Conservation (phyloP, 768 basidiomycete genomes). For the Trametes villosa region DNA sequence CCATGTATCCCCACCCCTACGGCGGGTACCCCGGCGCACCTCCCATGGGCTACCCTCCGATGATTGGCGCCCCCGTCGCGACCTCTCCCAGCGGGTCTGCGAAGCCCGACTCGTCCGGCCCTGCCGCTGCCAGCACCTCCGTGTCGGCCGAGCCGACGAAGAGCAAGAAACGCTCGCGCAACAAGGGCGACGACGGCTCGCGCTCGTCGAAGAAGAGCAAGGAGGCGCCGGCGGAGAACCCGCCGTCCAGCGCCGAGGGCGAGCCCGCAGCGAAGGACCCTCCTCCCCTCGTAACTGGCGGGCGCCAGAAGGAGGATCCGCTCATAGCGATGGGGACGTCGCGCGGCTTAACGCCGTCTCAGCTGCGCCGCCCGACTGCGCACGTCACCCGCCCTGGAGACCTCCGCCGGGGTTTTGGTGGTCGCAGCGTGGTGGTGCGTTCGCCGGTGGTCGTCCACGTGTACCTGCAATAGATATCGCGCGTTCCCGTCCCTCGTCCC, state of each 20-base stretch:
- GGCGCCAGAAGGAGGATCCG: too few relatives aligned
- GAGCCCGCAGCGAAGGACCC: slow-evolving; percentile 13
- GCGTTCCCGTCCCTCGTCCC: background rate
- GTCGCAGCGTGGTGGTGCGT: background rate
- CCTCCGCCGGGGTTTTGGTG: background rate
- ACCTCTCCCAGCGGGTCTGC: slow-evolving; percentile 33
- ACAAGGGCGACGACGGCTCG: slow-evolving; percentile 36
- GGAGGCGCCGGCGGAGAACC: slow-evolving; percentile 15
- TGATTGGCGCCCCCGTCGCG: slow-evolving; percentile 19
- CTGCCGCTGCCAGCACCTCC: slow-evolving; percentile 23
- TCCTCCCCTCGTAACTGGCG: slow-evolving; percentile 6
- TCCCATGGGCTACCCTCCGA: slow-evolving; percentile 27
- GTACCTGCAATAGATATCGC: slow-evolving; percentile 12
- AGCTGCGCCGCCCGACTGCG: background rate
- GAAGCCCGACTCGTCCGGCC: slow-evolving; percentile 27
- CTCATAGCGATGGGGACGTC: slow-evolving; percentile 21
- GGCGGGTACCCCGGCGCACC: slow-evolving; percentile 26
- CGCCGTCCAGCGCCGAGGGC: slow-evolving; percentile 6
- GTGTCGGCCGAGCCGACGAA: slow-evolving; percentile 33
- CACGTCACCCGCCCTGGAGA: background rate
- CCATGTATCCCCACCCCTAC: slow-evolving; percentile 40
- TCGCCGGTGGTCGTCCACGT: slow-evolving; percentile 3
- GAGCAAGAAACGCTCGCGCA: slow-evolving; percentile 30
- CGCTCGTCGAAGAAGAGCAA: slow-evolving; percentile 41
- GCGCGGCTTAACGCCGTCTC: background rate